Conservation (phyloP, 1,139 yeast species). For the Schwanniomyces etchellsii region DNA sequence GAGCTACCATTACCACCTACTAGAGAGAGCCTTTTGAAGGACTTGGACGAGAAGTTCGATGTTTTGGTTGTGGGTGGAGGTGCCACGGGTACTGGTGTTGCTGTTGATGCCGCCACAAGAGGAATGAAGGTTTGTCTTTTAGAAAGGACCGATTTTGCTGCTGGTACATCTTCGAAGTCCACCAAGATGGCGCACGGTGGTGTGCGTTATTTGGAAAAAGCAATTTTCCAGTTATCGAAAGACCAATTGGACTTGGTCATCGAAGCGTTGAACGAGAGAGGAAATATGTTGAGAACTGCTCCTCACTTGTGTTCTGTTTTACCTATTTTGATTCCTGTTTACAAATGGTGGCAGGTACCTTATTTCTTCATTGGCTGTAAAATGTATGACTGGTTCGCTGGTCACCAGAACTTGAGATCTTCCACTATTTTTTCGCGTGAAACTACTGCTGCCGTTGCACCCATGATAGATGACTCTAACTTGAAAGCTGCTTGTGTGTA, state of each 20-base stretch:
- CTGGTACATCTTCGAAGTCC: slow-evolving; percentile 92
- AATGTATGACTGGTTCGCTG: slow-evolving; percentile 91
- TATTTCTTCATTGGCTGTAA: slow-evolving; percentile 91
- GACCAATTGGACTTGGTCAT: slow-evolving; percentile 89
- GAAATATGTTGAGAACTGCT: slow-evolving; percentile 83
- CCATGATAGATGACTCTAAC: slow-evolving; percentile 76
- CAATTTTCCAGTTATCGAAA: slow-evolving; percentile 84
- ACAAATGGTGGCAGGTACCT: slow-evolving; percentile 95
- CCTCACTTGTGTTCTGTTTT: slow-evolving; percentile 85
- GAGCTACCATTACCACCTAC: slow-evolving; percentile 31
- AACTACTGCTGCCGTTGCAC: slow-evolving; percentile 72
- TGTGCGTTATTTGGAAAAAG: slow-evolving; percentile 91
- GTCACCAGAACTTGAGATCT: slow-evolving; percentile 74
- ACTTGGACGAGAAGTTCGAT: slow-evolving; percentile 52
- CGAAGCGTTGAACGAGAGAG: slow-evolving; percentile 91
- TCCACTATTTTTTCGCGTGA: slow-evolving; percentile 70
- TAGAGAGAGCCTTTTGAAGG: slow-evolving; percentile 28
- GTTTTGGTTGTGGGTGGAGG: slow-evolving; percentile 90
- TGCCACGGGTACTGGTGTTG: slow-evolving; percentile 93
- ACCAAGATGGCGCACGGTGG: slow-evolving; percentile 98
- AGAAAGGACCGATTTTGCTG: slow-evolving; percentile 84
- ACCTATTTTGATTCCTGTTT: slow-evolving; percentile 93
- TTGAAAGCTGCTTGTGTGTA: slow-evolving; percentile 89
- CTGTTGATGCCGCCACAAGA: slow-evolving; percentile 86
- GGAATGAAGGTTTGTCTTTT: slow-evolving; percentile 85